phyloP scores from a whole-genome alignment of 164 flowering plant genomes.

The Protea cynaroides region DNA sequence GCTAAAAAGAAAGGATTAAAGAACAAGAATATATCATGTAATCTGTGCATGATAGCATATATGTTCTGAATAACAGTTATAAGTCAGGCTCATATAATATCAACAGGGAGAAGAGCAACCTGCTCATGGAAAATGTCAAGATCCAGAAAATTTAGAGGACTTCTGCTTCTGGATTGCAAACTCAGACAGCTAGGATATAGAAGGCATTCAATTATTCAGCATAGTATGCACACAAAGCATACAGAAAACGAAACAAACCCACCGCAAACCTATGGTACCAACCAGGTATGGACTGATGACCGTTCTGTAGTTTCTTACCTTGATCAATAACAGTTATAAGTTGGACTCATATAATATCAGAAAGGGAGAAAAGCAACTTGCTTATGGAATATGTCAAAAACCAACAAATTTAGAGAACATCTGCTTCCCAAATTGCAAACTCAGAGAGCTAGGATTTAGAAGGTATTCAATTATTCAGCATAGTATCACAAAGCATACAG shows the following conservation, averaged over 20 bases:
- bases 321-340: too few species aligned
- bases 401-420: not conserved
- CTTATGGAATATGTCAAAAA: not conserved
- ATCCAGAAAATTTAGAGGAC: not conserved
- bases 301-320: too few species aligned
- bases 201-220: not conserved
- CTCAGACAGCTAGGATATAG: constrained; percentile 3
- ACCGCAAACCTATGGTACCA: too few species aligned
- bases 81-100: too few species aligned
- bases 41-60: too few species aligned
- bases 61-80: too few species aligned
- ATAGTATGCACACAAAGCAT: not conserved
- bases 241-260: not conserved
- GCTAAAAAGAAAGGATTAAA: too few species aligned
- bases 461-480: not conserved
- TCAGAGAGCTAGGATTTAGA: constrained; percentile 3
- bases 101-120: not conserved
- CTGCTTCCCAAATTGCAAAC: not conserved
- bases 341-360: too few species aligned
- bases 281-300: too few species aligned
- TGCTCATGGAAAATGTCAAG: not conserved
- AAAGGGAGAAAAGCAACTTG: not conserved
- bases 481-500: not conserved
- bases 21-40: too few species aligned
- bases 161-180: not conserved